Conservation (phyloP, 108 stramenopile species). For the Nitzschia sp. region DNA sequence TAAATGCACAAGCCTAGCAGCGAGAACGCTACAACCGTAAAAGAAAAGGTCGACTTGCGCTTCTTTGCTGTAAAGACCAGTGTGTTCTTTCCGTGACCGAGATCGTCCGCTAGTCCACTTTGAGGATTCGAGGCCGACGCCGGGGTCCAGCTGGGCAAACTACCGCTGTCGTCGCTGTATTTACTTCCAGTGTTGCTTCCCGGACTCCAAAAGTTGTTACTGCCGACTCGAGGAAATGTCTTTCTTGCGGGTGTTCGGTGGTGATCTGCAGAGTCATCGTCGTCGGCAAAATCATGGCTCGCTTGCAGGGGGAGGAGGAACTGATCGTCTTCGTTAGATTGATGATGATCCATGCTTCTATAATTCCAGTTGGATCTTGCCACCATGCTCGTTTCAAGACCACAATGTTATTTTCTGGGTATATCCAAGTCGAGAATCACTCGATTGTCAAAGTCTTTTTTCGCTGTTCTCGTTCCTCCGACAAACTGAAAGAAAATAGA, state of each 20-base stretch:
- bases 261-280: not conserved
- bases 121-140: conserved; percentile 7
- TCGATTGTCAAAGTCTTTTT: too few relatives aligned
- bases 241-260: not conserved
- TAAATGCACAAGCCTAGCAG: conserved; percentile 26
- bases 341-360: conserved; percentile 1
- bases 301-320: not conserved
- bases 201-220: not conserved
- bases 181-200: not conserved
- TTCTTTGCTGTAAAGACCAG: conserved; percentile 33
- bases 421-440: too few relatives aligned
- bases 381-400: too few relatives aligned
- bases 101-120: conserved; percentile 3
- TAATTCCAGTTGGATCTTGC: too few relatives aligned
- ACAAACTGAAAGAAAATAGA: too few relatives aligned
- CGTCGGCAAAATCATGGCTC: not conserved
- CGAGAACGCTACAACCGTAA: conserved; percentile 28
- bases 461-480: too few relatives aligned
- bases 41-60: conserved; percentile 37
- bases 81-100: not conserved
- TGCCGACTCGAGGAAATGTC: too few relatives aligned
- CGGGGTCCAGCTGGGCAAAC: conserved; percentile 5
- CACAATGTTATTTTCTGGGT: too few relatives aligned
- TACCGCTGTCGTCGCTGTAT: conserved; percentile 1
- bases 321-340: not conserved